Evolutionary conservation across 164 flowering plant species (phyloP), one percentile per base, ranked within the genome.

Genomic region (Pachysandra terminalis): DNA sequence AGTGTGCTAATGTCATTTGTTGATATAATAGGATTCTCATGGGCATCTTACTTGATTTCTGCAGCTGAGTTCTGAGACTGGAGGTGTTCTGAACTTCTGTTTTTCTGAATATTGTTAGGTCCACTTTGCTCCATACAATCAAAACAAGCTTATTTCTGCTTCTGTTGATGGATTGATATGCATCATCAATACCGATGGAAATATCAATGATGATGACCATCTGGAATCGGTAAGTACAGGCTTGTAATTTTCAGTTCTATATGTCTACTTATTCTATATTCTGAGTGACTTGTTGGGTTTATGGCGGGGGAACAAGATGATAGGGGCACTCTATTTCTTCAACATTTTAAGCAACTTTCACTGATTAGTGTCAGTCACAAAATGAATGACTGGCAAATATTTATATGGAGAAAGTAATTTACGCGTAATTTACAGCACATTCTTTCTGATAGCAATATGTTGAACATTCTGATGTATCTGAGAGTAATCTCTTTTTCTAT

Each of bases 141-240:
- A 63, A 67, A 87, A 79, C 83, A 91, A 84, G 80, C 90, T 91
- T 72, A 56, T 87, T 56, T 93, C 99, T 57, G 96, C 99, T 67
- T 96, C 99, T 48, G 97, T 85, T 49, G 99, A 96, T 83, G 99
- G 99, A 27, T 77, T 96, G 78, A 81, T 96, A 37, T 91, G 98
- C 75, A 68, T 79, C 59, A 85, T 93, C 80, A 81, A 88, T 63
- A 88, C 96, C n/a, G 69, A 70, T 66, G 94, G 98, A 61, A 82
- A 87, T 64, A 88, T 96, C 64, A 85, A 80, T 75, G 98, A 96
- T 57, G 99, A 93, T 68, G 93, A 91, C 74, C 75, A 90, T 70
- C 74, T 96, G 81, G 88, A 88, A 58, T 87, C 97, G 21, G 98
- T 96, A 83, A 88, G 92, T 79, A 49, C 49, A 56, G 19, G 23